Base-by-base conservation (phyloP, 441 rosid species). In the Populus tomentosa region DNA sequence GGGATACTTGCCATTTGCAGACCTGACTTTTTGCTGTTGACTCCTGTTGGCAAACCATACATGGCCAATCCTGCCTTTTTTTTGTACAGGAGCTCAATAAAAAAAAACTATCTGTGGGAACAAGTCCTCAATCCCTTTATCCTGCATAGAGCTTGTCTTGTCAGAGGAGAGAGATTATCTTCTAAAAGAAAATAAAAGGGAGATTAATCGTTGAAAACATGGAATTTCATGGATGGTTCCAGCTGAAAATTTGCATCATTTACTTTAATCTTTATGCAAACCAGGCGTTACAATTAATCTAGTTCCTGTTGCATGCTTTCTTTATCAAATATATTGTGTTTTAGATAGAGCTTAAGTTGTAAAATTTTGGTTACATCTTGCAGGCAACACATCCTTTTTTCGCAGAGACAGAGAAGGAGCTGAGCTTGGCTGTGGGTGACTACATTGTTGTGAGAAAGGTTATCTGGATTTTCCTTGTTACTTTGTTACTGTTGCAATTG, bases 361-460 rank as follows among this genome's bases (percentile, higher is more conserved):
- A 5, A 38, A 18, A 30, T 24, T 21, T 4, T 33, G 10, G 66
- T 74, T 23, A 11, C n/a, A 2, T 78, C 33, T 74, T 79, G 80
- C 88, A 94, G 97, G 98, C 87, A 67, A 69, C 85, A 78, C 88
- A 85, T 85, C 68, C 91, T 36, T 91, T 90, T 80, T 66, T 82
- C 77, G 92, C 89, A 56, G 94, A 89, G 82, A 87, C 98, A 53
- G 92, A 90, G 46, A 87, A 85, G 67, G 98, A 94, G 88, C 87
- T 94, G 76, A 86, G 81, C 85, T 84, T 94, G 87, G 86, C 89
- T 23, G 81, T 90, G 61, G 98, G 98, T 75, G 98, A 95, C 76
- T 95, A 86, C 75, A 86, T 95, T 73, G 94, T 95, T 75, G 87
- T 93, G 76, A 87, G 98, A 84, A 90, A 91, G 98, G 98, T 93